Percentiles rank a stretch among this genome's conserved stretches.
phyloP scores from a whole-genome alignment of 495 filamentous ascomycete species.

The Trypethelium eluteriae region DNA sequence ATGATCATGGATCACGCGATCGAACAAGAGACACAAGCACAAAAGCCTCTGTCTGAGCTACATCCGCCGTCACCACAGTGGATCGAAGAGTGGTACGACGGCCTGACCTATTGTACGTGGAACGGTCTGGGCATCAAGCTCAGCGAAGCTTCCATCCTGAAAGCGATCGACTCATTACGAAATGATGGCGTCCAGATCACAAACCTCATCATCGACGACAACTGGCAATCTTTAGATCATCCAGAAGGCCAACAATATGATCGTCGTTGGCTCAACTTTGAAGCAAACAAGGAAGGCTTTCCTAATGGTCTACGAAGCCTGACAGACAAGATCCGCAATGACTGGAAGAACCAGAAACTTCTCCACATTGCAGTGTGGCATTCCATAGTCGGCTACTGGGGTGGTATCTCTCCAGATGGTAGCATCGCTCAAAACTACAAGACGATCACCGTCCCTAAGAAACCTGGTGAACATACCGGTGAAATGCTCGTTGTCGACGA shows the following conservation, averaged over 20 bases:
- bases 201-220: constrained; percentile 89
- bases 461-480: constrained; percentile 47
- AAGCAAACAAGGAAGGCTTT: constrained; percentile 74
- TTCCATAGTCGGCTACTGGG: constrained; percentile 85
- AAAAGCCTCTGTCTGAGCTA: constrained; percentile 30
- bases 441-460: constrained; percentile 57
- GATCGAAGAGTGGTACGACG: constrained; percentile 86
- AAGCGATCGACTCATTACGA: constrained; percentile 63
- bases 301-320: constrained; percentile 68
- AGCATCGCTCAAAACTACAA: constrained; percentile 70
- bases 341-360: constrained; percentile 63
- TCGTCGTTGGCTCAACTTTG: constrained; percentile 60
- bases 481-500: constrained; percentile 66
- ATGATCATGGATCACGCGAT: constrained; percentile 42
- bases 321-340: constrained; percentile 57
- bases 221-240: constrained; percentile 72
- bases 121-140: constrained; percentile 79
- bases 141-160: constrained; percentile 68
- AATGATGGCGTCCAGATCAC: constrained; percentile 66
- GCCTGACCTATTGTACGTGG: constrained; percentile 80
- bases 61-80: constrained; percentile 46
- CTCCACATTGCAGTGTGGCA: constrained; percentile 92
- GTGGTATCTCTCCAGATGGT: constrained; percentile 66
- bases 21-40: constrained; percentile 29
- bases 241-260: constrained; percentile 45